A percentile compares a stretch with the other conserved stretches of the same genome.
Conservation (phyloP, 2,329 filamentous ascomycete genomes). For the Stagonosporopsis rhizophila region DNA sequence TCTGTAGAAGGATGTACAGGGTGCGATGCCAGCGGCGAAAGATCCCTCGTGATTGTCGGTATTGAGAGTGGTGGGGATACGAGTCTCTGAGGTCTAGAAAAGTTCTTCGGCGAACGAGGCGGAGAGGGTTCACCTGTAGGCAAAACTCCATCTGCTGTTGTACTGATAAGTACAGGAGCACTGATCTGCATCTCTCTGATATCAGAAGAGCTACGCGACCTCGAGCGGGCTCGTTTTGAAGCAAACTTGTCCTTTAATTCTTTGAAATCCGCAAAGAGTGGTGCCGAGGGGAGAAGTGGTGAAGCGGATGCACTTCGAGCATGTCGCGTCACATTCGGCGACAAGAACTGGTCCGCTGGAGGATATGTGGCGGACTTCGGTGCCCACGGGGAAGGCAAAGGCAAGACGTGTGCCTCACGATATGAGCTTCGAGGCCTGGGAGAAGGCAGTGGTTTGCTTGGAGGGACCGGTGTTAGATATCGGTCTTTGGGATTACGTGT, state of each 20-base stretch:
- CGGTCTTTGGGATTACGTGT: conserved; percentile 82
- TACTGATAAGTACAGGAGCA: conserved; percentile 42
- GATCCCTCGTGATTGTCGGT: conserved; percentile 29
- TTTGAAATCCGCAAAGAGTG: conserved; percentile 43
- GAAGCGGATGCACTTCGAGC: conserved; percentile 43
- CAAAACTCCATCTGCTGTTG: conserved; percentile 40
- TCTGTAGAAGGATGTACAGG: conserved; percentile 36
- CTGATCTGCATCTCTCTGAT: conserved; percentile 42
- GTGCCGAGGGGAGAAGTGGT: conserved; percentile 33
- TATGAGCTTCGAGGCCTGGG: conserved; percentile 27
- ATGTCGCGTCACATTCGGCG: conserved; percentile 35
- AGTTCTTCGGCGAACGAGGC: conserved; percentile 24
- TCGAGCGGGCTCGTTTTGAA: conserved; percentile 36
- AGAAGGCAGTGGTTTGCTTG: conserved; percentile 31
- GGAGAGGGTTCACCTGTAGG: conserved; percentile 41
- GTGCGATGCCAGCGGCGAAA: conserved; percentile 44
- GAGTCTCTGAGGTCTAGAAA: conserved; percentile 16
- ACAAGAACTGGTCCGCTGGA: conserved; percentile 29
- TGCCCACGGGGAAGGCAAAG: conserved; percentile 29
- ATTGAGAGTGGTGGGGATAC: conserved; percentile 16
- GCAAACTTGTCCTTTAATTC: conserved; percentile 42
- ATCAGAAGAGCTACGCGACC: conserved; percentile 31
- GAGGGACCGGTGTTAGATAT: conserved; percentile 71
- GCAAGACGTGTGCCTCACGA: conserved; percentile 26
- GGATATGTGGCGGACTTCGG: conserved; percentile 43